Conservation (phyloP, 1,284 basidiomycete species). For the Ganoderma meredithae region DNA sequence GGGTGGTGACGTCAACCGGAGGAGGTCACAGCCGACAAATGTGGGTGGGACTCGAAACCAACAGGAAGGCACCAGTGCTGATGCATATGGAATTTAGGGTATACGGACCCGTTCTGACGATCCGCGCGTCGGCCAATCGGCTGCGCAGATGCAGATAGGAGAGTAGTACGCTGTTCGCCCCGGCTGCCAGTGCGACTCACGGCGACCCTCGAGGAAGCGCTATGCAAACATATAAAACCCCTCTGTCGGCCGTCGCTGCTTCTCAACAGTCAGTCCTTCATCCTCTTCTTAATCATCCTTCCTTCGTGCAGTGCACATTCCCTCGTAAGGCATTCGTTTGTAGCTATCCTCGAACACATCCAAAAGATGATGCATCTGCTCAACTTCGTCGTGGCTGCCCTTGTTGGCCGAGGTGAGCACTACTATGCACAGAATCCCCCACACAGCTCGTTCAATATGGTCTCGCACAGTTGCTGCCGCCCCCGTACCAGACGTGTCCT, state of each 20-base stretch:
- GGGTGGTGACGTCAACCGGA: background rate
- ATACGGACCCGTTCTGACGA: background rate
- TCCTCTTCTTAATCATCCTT: background rate
- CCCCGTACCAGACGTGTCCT: slow-evolving; percentile 1
- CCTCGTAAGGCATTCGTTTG: background rate
- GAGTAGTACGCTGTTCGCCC: background rate
- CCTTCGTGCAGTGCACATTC: background rate
- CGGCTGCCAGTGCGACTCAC: background rate
- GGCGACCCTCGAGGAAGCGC: slow-evolving; percentile 1
- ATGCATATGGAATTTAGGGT: background rate
- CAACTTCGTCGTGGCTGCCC: slow-evolving; percentile 2
- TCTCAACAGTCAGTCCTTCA: background rate
- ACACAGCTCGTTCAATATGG: background rate
- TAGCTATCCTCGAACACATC: background rate
- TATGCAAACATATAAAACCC: background rate
- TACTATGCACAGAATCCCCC: background rate
- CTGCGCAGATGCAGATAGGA: background rate
- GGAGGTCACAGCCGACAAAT: background rate
- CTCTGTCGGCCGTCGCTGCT: background rate
- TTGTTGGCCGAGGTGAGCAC: slow-evolving; percentile 2
- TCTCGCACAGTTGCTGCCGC: background rate
- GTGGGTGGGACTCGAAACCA: background rate
- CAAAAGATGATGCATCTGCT: slow-evolving; percentile 3
- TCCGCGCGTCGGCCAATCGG: background rate
- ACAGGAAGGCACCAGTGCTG: background rate